phyloP scores from a whole-genome alignment of 1,284 basidiomycete genomes.

The Leucoagaricus sp. region DNA sequence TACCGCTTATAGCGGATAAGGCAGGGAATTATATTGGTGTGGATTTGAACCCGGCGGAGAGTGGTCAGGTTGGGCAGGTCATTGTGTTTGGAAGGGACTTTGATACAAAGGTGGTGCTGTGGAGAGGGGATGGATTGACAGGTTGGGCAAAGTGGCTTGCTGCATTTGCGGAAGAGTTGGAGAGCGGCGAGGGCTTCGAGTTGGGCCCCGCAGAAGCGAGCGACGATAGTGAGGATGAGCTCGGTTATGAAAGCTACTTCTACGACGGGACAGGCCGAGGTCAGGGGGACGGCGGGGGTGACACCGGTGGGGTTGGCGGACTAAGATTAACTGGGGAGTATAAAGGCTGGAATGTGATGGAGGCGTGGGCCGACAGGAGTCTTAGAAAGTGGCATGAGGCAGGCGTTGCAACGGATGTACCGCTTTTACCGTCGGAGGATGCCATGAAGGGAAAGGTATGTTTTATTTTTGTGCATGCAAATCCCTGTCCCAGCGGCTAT shows the following conservation, averaged over 20 bases:
- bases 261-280: conserved; percentile 76
- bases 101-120: conserved; percentile 96
- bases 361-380: conserved; percentile 89
- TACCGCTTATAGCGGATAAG: conserved; percentile 92
- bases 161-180: conserved; percentile 91
- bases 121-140: conserved; percentile 84
- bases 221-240: conserved; percentile 77
- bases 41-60: conserved; percentile 85
- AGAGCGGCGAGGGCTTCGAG: conserved; percentile 86
- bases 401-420: conserved; percentile 60
- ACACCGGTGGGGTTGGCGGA: conserved; percentile 63
- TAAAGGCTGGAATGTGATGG: conserved; percentile 86
- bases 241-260: conserved; percentile 89
- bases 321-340: conserved; percentile 81
- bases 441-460: conserved; percentile 52
- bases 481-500: too few species aligned
- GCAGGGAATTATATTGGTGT: conserved; percentile 97
- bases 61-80: conserved; percentile 86
- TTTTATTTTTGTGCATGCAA: conserved; percentile 11
- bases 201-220: conserved; percentile 71
- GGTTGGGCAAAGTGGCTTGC: conserved; percentile 97
- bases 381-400: conserved; percentile 82
- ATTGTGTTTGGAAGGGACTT: conserved; percentile 98
- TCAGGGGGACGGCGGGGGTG: conserved; percentile 73
- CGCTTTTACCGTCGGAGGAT: conserved; percentile 29